Conservation (phyloP, 2,329 filamentous ascomycete species). For the Fusarium haematococcum region DNA sequence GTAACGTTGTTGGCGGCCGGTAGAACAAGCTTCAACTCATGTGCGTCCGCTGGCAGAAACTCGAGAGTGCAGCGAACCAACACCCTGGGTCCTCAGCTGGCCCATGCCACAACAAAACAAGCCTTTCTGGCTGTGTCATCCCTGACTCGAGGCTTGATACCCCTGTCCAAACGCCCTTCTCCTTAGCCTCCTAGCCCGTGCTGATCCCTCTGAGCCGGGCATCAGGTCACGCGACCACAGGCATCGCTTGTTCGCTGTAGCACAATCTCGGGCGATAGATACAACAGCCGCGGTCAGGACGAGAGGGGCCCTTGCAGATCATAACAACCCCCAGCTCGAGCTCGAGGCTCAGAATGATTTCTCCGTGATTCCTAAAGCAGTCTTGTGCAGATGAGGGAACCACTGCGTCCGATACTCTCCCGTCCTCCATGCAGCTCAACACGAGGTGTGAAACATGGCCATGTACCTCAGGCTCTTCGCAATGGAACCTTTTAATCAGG, state of each 20-base stretch:
- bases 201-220: conserved; percentile 5
- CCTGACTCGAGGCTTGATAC: not conserved
- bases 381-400: not conserved
- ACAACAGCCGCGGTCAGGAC: not conserved
- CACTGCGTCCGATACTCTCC: not conserved
- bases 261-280: not conserved
- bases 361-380: conserved; percentile 1
- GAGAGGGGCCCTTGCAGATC: not conserved
- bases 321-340: not conserved
- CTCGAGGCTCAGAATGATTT: not conserved
- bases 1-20: not conserved
- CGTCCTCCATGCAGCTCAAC: not conserved
- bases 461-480: not conserved
- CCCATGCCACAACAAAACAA: not conserved
- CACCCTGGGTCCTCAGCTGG: not conserved
- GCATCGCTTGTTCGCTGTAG: not conserved
- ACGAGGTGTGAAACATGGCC: not conserved
- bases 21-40: not conserved
- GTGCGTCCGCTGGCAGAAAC: not conserved
- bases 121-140: not conserved
- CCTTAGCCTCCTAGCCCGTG: not conserved
- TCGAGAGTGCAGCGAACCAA: not conserved
- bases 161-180: not conserved
- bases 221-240: conserved; percentile 8
- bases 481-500: not conserved